Percentiles rank a stretch among this genome's conserved stretches.
Conservation (phyloP, 345 rosid species). For the Draba incana region DNA sequence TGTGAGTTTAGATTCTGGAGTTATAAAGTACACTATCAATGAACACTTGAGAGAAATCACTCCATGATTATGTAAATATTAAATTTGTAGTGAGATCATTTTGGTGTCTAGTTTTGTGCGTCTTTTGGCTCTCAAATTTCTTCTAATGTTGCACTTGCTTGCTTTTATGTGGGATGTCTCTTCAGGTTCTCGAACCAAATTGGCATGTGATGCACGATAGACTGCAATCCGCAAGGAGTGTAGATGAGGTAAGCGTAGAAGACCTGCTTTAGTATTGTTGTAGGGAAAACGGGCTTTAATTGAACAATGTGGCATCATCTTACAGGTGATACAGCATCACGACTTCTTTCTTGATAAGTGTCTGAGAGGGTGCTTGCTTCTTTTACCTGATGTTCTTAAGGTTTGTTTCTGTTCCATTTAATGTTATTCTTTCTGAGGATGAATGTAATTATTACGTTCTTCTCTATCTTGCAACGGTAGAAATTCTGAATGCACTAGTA, state of each 20-base stretch:
- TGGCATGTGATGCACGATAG: conserved; percentile 88
- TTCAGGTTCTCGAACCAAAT: conserved; percentile 96
- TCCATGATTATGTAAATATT: neutral
- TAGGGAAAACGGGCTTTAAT: neutral
- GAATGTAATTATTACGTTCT: neutral
- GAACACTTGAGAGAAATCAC: conserved; percentile 2
- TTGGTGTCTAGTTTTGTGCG: conserved; percentile 14
- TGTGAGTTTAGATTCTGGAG: conserved; percentile 8
- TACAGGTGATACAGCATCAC: conserved; percentile 87
- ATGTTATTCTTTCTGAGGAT: conserved; percentile 9
- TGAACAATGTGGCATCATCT: conserved; percentile 32
- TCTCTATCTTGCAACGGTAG: neutral
- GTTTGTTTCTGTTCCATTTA: conserved; percentile 46
- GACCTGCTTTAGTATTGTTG: conserved; percentile 13
- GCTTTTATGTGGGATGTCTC: conserved; percentile 17
- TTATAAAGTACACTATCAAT: conserved; percentile 9
- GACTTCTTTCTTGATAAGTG: conserved; percentile 93
- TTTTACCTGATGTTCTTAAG: conserved; percentile 88
- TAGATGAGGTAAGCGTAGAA: conserved; percentile 70
- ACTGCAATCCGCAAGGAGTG: conserved; percentile 77
- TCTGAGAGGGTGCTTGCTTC: conserved; percentile 93
- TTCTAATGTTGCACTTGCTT: conserved; percentile 18
- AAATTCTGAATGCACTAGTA: conserved; percentile 5
- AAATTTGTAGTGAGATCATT: conserved; percentile 8
- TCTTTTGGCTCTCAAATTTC: conserved; percentile 10